These are phyloP conservation scores for Metschnikowia peoriensis DNA, from an alignment of 805 yeast genomes.

Conservation along the genomic window DNA sequence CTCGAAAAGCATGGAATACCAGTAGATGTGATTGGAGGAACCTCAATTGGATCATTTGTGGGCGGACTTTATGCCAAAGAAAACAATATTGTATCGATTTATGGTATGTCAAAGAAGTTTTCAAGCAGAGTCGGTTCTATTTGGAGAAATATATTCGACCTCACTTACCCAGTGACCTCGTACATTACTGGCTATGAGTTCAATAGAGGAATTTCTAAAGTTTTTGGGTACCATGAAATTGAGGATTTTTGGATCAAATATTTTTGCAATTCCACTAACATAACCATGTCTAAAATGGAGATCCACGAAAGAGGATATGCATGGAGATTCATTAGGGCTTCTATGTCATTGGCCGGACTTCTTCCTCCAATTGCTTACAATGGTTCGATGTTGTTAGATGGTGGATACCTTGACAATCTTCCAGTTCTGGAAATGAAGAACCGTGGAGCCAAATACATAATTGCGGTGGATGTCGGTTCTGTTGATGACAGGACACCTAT, in stretches of 20 bases:
- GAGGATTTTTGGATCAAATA: conserved; percentile 95
- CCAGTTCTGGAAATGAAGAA: conserved; percentile 92
- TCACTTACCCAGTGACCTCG: conserved; percentile 91
- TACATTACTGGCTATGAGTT: conserved; percentile 97
- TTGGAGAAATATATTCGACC: conserved; percentile 82
- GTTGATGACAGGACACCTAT: conserved; percentile 88
- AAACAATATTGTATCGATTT: conserved; percentile 85
- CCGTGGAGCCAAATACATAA: conserved; percentile 79
- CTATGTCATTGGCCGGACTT: conserved; percentile 94
- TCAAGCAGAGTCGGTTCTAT: conserved; percentile 75
- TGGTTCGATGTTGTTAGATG: conserved; percentile 92
- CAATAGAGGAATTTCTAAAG: conserved; percentile 96
- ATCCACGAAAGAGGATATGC: conserved; percentile 89
- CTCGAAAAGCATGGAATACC: conserved; percentile 92
- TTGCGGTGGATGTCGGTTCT: conserved; percentile 96
- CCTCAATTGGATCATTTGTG: conserved; percentile 93
- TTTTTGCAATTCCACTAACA: conserved; percentile 89
- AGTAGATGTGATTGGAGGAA: conserved; percentile 91
- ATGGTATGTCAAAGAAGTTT: conserved; percentile 85
- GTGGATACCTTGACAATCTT: conserved; percentile 92
- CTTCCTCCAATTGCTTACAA: conserved; percentile 85
- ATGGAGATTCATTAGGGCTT: conserved; percentile 93
- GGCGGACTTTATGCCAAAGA: conserved; percentile 95
- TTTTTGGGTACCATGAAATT: conserved; percentile 86
- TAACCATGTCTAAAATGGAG: conserved; percentile 94